Evolutionary conservation across 1,139 yeast genomes (phyloP), one percentile per base, ranked within the genome.

Genomic region (Geotrichum reessii): DNA sequence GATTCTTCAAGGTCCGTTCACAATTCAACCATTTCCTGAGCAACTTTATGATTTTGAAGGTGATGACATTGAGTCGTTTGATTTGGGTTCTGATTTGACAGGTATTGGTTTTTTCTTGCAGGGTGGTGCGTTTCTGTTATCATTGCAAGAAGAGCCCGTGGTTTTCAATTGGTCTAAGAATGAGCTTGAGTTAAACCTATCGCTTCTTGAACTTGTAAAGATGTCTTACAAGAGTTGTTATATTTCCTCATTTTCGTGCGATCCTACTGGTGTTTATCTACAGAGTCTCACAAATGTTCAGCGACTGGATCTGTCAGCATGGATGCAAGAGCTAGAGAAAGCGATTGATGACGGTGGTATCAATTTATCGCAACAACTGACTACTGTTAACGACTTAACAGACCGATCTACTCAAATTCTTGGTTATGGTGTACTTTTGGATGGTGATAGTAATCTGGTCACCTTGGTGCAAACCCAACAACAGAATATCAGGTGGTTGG

Each of bases 1-100:
- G 19, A 58, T 58, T 17, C 62, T 77, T 1, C 84, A 80, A 64
- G 87, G 87, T 0, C 86, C 87, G 0, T 73, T 81, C 57, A 63
- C 74, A 0, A 71, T 82, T 9, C 67, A 72, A 25, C 85, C 86
- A 1, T 84, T 76, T 62, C 86, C 85, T 1, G 75, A 75, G 5
- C 69, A 66, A 22, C 66, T 82, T 12, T 82, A 83, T 65, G 73
- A 70, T 2, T 74, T 72, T n/a, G 73, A 73, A 3, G 78, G 80
- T 0, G 63, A 67, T 19, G 78, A 76, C 55, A 64, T 78, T 17
- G 55, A 62, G 3, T 58, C 67, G 12, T 37, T 72, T 12, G 71
- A 70, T n/a, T 64, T 74, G 7, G 73, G 71, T 1, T 8, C 44
- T 37, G 44, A 14, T 37, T 37, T 37, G 8, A 37, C 44, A 4